These are phyloP conservation scores for Colletotrichum melonis DNA, from an alignment of 2,329 filamentous ascomycete genomes.

Conservation along the genomic window DNA sequence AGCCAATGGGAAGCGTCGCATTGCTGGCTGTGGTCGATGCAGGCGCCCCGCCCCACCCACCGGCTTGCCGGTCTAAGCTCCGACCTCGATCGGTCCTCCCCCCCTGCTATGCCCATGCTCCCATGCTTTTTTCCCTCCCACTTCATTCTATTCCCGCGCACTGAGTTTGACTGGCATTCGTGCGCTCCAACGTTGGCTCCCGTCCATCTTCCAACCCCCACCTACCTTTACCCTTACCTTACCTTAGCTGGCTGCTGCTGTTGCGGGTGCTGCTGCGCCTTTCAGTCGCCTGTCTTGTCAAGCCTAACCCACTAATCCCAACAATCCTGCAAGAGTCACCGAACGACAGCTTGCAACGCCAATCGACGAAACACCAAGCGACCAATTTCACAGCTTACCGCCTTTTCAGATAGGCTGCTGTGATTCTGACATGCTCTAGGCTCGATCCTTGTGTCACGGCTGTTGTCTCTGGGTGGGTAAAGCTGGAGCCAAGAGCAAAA, in stretches of 20 bases:
- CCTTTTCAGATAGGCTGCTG: neutral
- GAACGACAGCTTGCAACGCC: neutral
- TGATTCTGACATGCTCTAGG: constrained; percentile 2
- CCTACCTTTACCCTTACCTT: neutral
- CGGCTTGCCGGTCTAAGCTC: constrained; percentile 11
- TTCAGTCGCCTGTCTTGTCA: neutral
- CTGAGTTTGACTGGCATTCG: constrained; percentile 2
- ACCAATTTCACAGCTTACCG: neutral
- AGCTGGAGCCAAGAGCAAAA: neutral
- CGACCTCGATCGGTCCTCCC: constrained; percentile 1
- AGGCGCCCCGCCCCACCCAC: neutral
- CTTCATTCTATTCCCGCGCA: constrained; percentile 3
- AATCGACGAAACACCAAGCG: neutral
- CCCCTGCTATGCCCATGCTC: neutral
- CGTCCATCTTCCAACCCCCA: constrained; percentile 2
- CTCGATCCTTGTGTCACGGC: neutral
- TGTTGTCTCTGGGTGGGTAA: constrained; percentile 20
- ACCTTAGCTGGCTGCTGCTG: no score
- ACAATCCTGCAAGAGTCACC: neutral
- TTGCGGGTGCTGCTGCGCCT: neutral
- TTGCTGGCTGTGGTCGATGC: constrained; percentile 2
- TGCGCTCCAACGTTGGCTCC: neutral
- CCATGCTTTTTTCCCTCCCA: neutral
- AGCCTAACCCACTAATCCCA: neutral
- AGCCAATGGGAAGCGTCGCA: neutral